Evolutionary conservation across 768 basidiomycete species (phyloP), one percentile per base, ranked within the genome.

Genomic region (Amanita muscaria): DNA sequence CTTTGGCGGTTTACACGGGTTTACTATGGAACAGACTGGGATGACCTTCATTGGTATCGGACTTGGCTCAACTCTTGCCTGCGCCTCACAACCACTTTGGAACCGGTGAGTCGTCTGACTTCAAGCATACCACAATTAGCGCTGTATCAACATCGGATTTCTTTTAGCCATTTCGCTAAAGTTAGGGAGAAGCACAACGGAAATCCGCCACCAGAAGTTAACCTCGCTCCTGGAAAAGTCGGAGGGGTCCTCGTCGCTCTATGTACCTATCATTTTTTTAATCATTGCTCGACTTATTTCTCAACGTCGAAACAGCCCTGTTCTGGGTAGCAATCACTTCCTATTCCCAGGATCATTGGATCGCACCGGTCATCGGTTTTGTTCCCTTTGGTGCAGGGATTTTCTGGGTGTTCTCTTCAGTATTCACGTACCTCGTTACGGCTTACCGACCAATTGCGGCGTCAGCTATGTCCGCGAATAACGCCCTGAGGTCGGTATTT

Each of bases 391-490:
- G 84, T 2, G 49, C 65, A 1, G 77, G 79, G 2, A 64, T 73
- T 1, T 84, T 80, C 54, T 85, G 76, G 50, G 76, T 79, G 32
- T 89, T 83, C 63, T 79, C 79, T 1, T 74, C 75, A 5, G 77
- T 76, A 3, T 85, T 84, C 61, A 81, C 76, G 4, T 85, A 84
- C 60, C 68, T 84, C 44, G 77, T 85, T 47, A 80, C 79, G 36
- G 70, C 76, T 1, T 85, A 84, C 58, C 66, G 74, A 16, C 76
- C 80, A 8, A 79, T 81, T 55, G 74, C 70, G 10, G 80, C 80
- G 1, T 80, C 77, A 31, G 82, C 80, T 4, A 74, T 85, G 62
- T 81, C 80, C 4, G 64, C 80, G 16, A 83, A 81, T 46, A 77
- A 77, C 42, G 73, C 79, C 14, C 60, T 81, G 51, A 72, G 81